These are phyloP conservation scores for Cucumis cinereus DNA, from an alignment of 306 rosid genomes.

Conservation along the genomic window DNA sequence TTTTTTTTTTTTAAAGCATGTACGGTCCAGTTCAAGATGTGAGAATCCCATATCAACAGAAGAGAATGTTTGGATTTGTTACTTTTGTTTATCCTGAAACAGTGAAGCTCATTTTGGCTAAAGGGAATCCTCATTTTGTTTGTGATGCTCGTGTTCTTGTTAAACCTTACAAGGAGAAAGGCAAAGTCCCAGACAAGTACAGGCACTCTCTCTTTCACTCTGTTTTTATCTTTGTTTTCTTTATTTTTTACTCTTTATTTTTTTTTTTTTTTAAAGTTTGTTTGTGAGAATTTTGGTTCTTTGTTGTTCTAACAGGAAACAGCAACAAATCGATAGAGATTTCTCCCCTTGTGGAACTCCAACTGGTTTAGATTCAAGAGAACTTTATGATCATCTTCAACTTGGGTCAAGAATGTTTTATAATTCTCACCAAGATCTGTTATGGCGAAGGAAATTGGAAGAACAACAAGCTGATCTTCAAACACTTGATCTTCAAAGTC, in stretches of 20 bases:
- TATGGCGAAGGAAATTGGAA: slow-evolving; percentile 86
- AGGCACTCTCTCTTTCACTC: slow-evolving; percentile 27
- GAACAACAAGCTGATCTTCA: slow-evolving; percentile 88
- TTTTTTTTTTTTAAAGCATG: slow-evolving; percentile 30
- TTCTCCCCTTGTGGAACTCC: slow-evolving; percentile 93
- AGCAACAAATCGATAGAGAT: slow-evolving; percentile 67
- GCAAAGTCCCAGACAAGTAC: slow-evolving; percentile 96
- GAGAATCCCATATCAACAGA: slow-evolving; percentile 97
- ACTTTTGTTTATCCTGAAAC: slow-evolving; percentile 89
- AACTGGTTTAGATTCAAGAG: slow-evolving; percentile 67
- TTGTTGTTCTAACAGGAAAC: slow-evolving; percentile 44
- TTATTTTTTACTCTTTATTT: too few species aligned
- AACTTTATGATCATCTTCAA: slow-evolving; percentile 60
- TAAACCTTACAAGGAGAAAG: slow-evolving; percentile 98
- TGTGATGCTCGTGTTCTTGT: slow-evolving; percentile 98
- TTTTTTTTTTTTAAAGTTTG: neutral
- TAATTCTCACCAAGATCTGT: slow-evolving; percentile 55
- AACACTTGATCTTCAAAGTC: slow-evolving; percentile 77
- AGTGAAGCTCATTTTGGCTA: slow-evolving; percentile 77
- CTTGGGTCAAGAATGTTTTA: slow-evolving; percentile 79
- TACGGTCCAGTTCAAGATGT: slow-evolving; percentile 98
- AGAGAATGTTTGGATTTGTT: slow-evolving; percentile 94
- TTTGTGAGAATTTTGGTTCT: neutral
- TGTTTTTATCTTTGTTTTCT: neutral
- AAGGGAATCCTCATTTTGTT: slow-evolving; percentile 96